Evolutionary conservation across 768 basidiomycete genomes (phyloP), one percentile per base, ranked within the genome.

Genomic region (Kondoa subrosea): DNA sequence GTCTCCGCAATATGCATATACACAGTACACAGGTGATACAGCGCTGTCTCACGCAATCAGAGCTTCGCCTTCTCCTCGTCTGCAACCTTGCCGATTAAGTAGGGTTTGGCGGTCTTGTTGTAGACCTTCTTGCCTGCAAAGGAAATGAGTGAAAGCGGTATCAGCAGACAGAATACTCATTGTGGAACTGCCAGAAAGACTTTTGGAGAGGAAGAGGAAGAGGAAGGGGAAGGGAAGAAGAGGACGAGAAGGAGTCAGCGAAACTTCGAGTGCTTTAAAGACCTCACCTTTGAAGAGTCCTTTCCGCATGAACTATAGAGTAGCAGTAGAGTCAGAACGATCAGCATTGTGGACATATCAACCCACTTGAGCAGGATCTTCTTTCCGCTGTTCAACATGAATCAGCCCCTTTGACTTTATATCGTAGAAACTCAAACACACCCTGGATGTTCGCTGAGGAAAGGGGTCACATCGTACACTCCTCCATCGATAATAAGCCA

Each of bases 321-420:
- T n/a, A n/a, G n/a, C n/a, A n/a, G n/a, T n/a, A n/a, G n/a, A n/a
- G n/a, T n/a, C n/a, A n/a, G n/a, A n/a, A n/a, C n/a, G n/a, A n/a
- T n/a, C n/a, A n/a, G n/a, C n/a, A n/a, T 25, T 59, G 21, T 12
- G 25, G 8, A 4, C 14, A 27, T 31, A 59, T 25, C 30, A 25
- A 31, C 58, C 29, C 58, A 59, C 58, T 31, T 63, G 30, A 31
- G 61, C 61, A 63, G 61, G 4, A 63, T 63, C 61, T 63, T 63
- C 61, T 63, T 63, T 27, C 61, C 61, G 2, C 61, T 33, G 27
- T 12, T 12, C 27, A 30, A 33, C 30, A n/a, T 32, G 26, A n/a
- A n/a, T 25, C 30, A 27, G 33, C 16, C 30, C 17, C 31, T 59
- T 15, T 31, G 33, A 26, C 16, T 27, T 17, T 32, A 8, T 27